These are phyloP conservation scores for Xanthoparmelia taractica DNA, from an alignment of 495 filamentous ascomycete genomes.

Conservation along the genomic window DNA sequence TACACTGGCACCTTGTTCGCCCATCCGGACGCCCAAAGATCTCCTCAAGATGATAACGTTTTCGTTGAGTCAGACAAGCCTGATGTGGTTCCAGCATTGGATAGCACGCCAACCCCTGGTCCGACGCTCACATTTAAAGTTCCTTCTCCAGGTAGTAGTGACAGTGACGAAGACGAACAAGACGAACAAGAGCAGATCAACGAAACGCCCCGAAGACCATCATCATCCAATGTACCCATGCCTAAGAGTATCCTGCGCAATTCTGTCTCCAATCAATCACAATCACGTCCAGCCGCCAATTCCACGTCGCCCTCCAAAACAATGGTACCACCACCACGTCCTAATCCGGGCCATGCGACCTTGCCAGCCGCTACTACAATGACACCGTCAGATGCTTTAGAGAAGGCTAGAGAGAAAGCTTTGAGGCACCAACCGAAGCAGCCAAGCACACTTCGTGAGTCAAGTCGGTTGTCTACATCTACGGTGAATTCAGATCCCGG, in stretches of 20 bases:
- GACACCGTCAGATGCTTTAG: constrained; percentile 28
- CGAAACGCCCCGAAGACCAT: not conserved
- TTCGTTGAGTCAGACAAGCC: constrained; percentile 3
- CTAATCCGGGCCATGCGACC: constrained; percentile 11
- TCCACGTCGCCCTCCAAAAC: not conserved
- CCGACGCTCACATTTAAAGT: constrained; percentile 13
- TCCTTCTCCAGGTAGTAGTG: constrained; percentile 12
- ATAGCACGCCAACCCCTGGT: not conserved
- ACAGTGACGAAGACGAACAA: not conserved
- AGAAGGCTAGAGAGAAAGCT: constrained; percentile 34
- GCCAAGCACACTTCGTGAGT: constrained; percentile 40
- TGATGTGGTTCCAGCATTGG: not conserved
- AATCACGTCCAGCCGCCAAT: not conserved
- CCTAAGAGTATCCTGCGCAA: not conserved
- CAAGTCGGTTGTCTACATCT: constrained; percentile 35
- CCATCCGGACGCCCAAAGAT: not conserved
- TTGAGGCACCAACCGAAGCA: constrained; percentile 43
- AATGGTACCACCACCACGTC: constrained; percentile 16
- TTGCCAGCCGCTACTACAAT: constrained; percentile 24
- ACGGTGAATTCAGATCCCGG: constrained; percentile 2
- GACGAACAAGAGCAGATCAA: not conserved
- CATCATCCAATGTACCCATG: not conserved
- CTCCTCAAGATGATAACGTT: constrained; percentile 9
- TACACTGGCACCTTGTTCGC: constrained; percentile 11
- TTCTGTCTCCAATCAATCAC: not conserved